Base-by-base conservation (phyloP, 352 stramenopile genomes). In the Phytophthora aleatoria region DNA sequence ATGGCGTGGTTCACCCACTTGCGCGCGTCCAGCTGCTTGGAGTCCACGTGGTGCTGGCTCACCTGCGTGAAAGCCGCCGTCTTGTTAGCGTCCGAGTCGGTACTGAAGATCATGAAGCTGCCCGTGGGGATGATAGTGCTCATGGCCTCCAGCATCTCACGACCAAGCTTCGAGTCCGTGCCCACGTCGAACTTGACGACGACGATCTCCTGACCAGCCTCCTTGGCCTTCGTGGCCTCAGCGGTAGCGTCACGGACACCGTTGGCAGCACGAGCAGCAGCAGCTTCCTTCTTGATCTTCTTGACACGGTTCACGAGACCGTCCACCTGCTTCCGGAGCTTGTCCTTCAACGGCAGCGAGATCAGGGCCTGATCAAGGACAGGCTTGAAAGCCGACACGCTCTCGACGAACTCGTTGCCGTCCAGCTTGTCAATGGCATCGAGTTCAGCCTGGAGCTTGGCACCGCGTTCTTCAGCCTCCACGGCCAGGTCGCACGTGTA, bases 101-200 rank as follows among this genome's bases (percentile, higher is more conserved):
- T 81, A 54, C 95, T 96, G 67, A 99, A 92, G 67, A 98, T 97
- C 61, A 96, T 90, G 57, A 98, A 92, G 61, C 91, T 92, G 15
- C 92, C 94, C 13, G 91, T 91, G 8, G 88, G 87, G 43, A 92
- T 73, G 33, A 89, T 70, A 16, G 77, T 71, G 35, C 58, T 74
- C 63, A 98, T 96, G 35, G 95, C 85, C 71, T 99, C 97, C 31
- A 98, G 85, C 65, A 99, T 92, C 64, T 98, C 96, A 58, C 97
- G 90, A 38, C 89, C 94, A 60, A 98, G 78, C 77, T 99, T 99
- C 12, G 91, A 92, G 74, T 98, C 92, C 36, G 90, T 96, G 51
- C 89, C 94, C 47, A 98, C 94, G 58, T 98, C 91, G 11, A 99
- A 83, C 62, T 95, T 92, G 45, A 98, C 71, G 0, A 98, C 84